phyloP scores from a whole-genome alignment of 768 basidiomycete genomes.

The Candolleomyces aberdarensis region DNA sequence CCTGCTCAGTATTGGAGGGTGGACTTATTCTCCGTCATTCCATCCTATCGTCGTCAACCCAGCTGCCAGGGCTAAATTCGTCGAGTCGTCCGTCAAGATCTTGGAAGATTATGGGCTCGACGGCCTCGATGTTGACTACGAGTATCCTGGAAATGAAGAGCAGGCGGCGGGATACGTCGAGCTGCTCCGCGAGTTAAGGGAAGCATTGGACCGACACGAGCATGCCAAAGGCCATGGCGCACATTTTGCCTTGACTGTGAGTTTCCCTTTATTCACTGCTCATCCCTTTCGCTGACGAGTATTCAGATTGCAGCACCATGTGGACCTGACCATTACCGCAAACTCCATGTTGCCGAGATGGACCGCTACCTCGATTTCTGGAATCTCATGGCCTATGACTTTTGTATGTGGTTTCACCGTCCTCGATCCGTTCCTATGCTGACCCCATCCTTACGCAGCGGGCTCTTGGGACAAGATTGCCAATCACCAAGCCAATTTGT shows the following conservation, averaged over 20 bases:
- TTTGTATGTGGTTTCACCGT: constrained; percentile 41
- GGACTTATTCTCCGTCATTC: constrained; percentile 89
- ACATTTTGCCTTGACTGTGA: constrained; percentile 72
- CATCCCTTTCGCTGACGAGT: background rate
- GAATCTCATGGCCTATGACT: constrained; percentile 97
- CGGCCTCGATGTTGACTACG: constrained; percentile 90
- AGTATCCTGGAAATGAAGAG: constrained; percentile 77
- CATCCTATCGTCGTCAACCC: constrained; percentile 75
- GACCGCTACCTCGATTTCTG: constrained; percentile 87
- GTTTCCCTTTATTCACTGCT: background rate
- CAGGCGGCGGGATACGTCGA: constrained; percentile 84
- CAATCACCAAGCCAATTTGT: constrained; percentile 86
- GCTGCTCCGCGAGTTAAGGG: constrained; percentile 73
- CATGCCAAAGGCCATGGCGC: constrained; percentile 50
- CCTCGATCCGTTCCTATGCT: background rate
- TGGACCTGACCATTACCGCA: constrained; percentile 82
- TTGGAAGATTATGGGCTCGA: constrained; percentile 93
- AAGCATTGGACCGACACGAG: constrained; percentile 74
- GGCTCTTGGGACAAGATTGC: constrained; percentile 73
- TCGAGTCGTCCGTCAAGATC: constrained; percentile 71
- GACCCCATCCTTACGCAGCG: constrained; percentile 34
- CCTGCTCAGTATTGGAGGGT: constrained; percentile 90
- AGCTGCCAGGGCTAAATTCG: constrained; percentile 67
- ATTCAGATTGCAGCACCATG: constrained; percentile 87
- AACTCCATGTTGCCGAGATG: constrained; percentile 80